Percentiles rank a stretch among this genome's conserved stretches.
These are phyloP conservation scores for Clonostachys sp. DNA, from an alignment of 2,329 filamentous ascomycete genomes.

Conservation along the genomic window DNA sequence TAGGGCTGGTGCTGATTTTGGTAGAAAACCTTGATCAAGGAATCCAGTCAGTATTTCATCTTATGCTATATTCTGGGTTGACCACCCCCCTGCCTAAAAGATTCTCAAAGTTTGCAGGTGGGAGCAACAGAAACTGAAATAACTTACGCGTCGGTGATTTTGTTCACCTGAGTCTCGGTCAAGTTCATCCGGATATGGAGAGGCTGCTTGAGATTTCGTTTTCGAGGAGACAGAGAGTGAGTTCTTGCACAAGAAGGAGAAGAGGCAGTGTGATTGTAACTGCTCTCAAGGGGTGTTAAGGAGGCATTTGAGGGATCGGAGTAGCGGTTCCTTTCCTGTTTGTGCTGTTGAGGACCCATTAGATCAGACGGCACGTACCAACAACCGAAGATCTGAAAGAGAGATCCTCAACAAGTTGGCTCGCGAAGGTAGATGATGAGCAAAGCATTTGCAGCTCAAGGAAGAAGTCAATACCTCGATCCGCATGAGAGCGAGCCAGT, in stretches of 20 bases:
- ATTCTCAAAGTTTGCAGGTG: too few species aligned
- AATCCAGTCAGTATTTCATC: too few species aligned
- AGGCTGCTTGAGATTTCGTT: conserved; percentile 25
- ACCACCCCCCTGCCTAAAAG: too few species aligned
- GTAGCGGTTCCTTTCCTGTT: conserved; percentile 2
- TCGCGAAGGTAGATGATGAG: too few species aligned
- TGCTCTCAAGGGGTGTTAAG: conserved; percentile 24
- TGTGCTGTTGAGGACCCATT: too few species aligned
- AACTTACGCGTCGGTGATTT: conserved; percentile 36
- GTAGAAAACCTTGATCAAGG: conserved; percentile 20
- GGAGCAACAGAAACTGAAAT: too few species aligned
- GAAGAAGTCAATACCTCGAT: too few species aligned
- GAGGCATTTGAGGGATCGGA: conserved; percentile 15
- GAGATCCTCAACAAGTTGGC: too few species aligned
- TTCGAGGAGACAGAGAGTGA: conserved; percentile 26
- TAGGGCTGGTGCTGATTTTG: not conserved
- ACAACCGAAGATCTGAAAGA: too few species aligned
- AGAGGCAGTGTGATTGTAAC: conserved; percentile 23
- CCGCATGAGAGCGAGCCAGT: too few species aligned
- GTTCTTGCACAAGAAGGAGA: conserved; percentile 15
- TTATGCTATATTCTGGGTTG: not conserved
- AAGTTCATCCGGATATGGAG: conserved; percentile 42
- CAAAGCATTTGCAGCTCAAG: too few species aligned
- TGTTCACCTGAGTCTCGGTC: conserved; percentile 43
- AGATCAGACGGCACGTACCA: too few species aligned